Evolutionary conservation across 768 basidiomycete species (phyloP).

Genomic region (Hygrophoropsis aurantiaca): DNA sequence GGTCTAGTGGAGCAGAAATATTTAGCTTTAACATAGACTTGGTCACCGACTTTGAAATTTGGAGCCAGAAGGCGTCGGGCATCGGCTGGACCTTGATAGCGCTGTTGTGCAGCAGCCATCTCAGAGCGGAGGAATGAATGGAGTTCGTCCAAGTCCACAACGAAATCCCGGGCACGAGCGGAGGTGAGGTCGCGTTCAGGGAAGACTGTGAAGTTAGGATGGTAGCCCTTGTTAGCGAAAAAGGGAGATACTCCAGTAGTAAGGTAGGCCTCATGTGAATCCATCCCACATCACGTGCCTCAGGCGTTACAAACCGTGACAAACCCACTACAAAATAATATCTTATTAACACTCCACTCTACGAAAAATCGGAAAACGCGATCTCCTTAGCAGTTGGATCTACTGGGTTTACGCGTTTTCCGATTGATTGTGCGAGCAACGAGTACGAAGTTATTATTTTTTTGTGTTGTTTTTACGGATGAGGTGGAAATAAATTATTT

Average conservation of each 20-base stretch:
- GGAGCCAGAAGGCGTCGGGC: background rate
- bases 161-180: slow-evolving; percentile 11
- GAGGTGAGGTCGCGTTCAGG: slow-evolving; percentile 14
- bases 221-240: slow-evolving; percentile 28
- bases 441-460: no score
- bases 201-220: slow-evolving; percentile 19
- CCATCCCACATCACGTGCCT: no score
- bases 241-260: slow-evolving; percentile 33
- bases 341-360: no score
- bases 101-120: slow-evolving; percentile 13
- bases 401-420: no score
- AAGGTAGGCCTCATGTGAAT: no score
- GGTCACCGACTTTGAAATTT: background rate
- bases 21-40: background rate
- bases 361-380: no score
- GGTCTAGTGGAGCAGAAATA: background rate
- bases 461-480: no score
- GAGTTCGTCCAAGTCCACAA: slow-evolving; percentile 21
- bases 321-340: no score
- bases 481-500: no score
- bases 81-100: slow-evolving; percentile 11
- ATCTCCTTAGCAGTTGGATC: no score
- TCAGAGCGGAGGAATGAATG: slow-evolving; percentile 11
- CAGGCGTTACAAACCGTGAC: no score
- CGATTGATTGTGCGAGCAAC: no score